phyloP scores from a whole-genome alignment of 1,284 basidiomycete genomes.

The Afroboletus lepidellus region DNA sequence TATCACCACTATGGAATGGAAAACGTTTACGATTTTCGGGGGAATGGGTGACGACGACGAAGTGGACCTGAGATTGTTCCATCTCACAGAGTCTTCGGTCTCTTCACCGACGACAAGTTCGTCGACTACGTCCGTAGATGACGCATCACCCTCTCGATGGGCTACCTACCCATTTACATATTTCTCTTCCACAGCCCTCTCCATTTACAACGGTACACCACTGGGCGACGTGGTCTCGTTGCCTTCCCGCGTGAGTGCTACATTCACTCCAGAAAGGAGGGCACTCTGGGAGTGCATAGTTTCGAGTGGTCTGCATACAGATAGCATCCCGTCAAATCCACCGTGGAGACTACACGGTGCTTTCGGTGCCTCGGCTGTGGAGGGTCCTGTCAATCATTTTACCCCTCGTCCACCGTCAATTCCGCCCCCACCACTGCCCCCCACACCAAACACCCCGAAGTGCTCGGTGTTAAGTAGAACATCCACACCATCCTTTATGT shows the following conservation, averaged over 20 bases:
- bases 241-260: slow-evolving; percentile 27
- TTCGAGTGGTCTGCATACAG: slow-evolving; percentile 10
- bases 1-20: slow-evolving; percentile 22
- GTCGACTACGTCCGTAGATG: not conserved
- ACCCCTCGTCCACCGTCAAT: slow-evolving; percentile 27
- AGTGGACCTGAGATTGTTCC: slow-evolving; percentile 24
- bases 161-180: slow-evolving; percentile 58
- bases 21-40: slow-evolving; percentile 38
- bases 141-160: slow-evolving; percentile 45
- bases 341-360: slow-evolving; percentile 28
- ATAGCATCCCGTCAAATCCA: slow-evolving; percentile 6
- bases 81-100: not conserved
- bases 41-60: slow-evolving; percentile 39
- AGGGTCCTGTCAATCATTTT: not conserved
- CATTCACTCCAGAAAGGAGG: slow-evolving; percentile 40
- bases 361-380: slow-evolving; percentile 5
- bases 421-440: slow-evolving; percentile 28
- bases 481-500: not conserved
- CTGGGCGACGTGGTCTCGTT: slow-evolving; percentile 35
- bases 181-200: slow-evolving; percentile 56
- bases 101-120: not conserved
- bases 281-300: slow-evolving; percentile 42
- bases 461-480: not conserved
- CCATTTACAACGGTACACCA: slow-evolving; percentile 45
- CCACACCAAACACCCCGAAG: slow-evolving; percentile 11